These are phyloP conservation scores for Aspergillus cejpii DNA, from an alignment of 2,329 filamentous ascomycete genomes.

Conservation along the genomic window DNA sequence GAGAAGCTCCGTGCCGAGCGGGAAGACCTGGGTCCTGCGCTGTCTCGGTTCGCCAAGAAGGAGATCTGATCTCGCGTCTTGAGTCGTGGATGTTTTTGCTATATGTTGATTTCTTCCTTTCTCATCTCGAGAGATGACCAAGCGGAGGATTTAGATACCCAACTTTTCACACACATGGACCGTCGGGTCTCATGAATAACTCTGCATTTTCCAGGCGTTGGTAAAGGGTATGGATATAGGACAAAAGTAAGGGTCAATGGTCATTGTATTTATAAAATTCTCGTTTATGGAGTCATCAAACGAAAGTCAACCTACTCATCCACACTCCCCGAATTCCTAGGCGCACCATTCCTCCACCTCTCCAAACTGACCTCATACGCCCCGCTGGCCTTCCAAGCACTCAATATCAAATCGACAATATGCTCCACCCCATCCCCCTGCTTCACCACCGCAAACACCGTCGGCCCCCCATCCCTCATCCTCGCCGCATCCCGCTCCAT, in stretches of 20 bases:
- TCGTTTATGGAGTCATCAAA: too few species aligned
- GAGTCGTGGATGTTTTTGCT: not conserved
- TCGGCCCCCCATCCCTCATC: conserved; percentile 93
- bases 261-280: too few species aligned
- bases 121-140: not conserved
- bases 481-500: conserved; percentile 94
- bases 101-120: conserved; percentile 1
- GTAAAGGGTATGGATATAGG: not conserved
- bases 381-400: conserved; percentile 86
- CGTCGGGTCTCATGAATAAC: conserved; percentile 1
- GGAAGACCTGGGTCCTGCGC: conserved; percentile 74
- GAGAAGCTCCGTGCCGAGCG: conserved; percentile 60
- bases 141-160: conserved; percentile 15
- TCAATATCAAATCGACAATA: conserved; percentile 80
- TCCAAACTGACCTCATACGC: conserved; percentile 49
- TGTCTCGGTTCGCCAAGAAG: conserved; percentile 77
- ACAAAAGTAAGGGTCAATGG: not conserved
- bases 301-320: conserved; percentile 26
- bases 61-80: conserved; percentile 26
- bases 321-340: conserved; percentile 33
- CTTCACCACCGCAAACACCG: conserved; percentile 97
- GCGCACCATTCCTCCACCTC: conserved; percentile 41
- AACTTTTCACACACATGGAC: not conserved
- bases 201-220: conserved; percentile 6
- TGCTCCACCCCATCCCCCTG: conserved; percentile 75